phyloP scores from a whole-genome alignment of 768 basidiomycete genomes.

The Suillus placidus region DNA sequence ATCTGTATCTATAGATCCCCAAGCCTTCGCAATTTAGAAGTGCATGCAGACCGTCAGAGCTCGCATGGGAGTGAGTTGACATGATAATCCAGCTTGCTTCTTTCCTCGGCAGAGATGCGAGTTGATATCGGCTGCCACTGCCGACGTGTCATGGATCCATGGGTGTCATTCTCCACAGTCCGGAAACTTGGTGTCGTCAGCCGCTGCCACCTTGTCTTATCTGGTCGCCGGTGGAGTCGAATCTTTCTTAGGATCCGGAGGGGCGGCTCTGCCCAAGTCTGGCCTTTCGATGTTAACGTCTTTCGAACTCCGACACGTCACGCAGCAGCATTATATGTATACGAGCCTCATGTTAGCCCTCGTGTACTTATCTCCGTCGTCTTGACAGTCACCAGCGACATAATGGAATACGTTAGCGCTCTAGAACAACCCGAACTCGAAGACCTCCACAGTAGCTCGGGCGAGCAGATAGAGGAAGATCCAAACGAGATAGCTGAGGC shows the following conservation, averaged over 20 bases:
- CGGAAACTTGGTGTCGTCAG: not conserved
- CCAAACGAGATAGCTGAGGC: too few relatives aligned
- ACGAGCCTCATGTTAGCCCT: not conserved
- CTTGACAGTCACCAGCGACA: not conserved
- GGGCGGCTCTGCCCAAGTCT: not conserved
- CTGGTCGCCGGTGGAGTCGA: not conserved
- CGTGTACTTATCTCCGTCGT: not conserved
- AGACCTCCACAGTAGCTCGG: not conserved
- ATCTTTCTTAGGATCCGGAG: not conserved
- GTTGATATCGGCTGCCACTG: not conserved
- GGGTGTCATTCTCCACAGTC: not conserved
- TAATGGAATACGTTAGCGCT: not conserved
- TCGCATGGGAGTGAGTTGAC: not conserved
- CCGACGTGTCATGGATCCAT: not conserved
- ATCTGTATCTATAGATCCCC: conserved; percentile 35
- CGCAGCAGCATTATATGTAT: not conserved
- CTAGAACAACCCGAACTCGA: not conserved
- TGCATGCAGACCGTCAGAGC: not conserved
- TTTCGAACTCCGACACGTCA: not conserved
- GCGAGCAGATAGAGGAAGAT: not conserved
- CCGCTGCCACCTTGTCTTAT: not conserved
- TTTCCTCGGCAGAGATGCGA: not conserved
- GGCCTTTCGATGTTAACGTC: not conserved
- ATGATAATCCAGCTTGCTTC: not conserved
- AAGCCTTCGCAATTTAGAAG: conserved; percentile 23